phyloP scores from a whole-genome alignment of 1,284 basidiomycete genomes.

The Sutorius eximius region DNA sequence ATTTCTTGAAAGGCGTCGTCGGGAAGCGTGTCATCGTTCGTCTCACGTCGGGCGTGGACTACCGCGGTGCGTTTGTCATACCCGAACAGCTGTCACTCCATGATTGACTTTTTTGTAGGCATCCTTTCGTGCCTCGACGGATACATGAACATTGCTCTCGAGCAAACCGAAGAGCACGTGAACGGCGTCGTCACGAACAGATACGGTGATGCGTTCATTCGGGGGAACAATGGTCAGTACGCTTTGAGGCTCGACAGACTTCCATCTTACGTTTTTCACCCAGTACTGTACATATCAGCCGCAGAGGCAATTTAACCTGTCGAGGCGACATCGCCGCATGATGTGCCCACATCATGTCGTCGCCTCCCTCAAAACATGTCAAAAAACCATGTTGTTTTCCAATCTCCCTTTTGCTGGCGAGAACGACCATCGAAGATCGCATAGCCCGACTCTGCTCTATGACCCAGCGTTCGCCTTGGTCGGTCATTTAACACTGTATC shows the following conservation, averaged over 20 bases:
- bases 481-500: not conserved
- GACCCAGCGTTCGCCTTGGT: not conserved
- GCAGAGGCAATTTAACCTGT: constrained; percentile 37
- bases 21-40: constrained; percentile 94
- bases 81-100: not conserved
- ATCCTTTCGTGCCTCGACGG: constrained; percentile 96
- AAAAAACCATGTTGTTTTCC: constrained; percentile 1
- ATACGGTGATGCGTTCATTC: constrained; percentile 93
- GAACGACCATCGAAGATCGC: not conserved
- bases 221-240: constrained; percentile 92
- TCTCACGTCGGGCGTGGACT: constrained; percentile 95
- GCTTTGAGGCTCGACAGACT: not conserved
- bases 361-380: constrained; percentile 1
- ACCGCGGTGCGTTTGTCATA: constrained; percentile 66
- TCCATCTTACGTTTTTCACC: constrained; percentile 1
- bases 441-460: not conserved
- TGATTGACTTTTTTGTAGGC: constrained; percentile 50
- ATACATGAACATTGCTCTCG: constrained; percentile 98
- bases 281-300: constrained; percentile 49
- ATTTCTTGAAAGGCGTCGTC: constrained; percentile 91
- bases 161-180: constrained; percentile 95
- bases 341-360: not conserved
- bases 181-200: constrained; percentile 83
- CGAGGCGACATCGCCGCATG: not conserved
- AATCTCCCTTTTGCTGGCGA: not conserved